Base-by-base conservation (phyloP, 1,139 yeast species). In the Blastobotrys indianensis region DNA sequence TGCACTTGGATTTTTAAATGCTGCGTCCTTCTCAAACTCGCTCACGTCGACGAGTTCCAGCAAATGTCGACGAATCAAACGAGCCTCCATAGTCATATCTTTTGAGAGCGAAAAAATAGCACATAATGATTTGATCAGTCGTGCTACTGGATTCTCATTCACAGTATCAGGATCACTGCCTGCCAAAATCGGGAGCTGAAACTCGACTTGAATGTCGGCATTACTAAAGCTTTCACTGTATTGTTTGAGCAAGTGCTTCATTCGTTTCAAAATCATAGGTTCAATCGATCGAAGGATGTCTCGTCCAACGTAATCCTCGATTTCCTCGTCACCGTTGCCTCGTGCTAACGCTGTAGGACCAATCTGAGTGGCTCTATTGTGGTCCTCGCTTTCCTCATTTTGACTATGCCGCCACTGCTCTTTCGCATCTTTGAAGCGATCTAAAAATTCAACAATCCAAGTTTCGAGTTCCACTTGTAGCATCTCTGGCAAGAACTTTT, bases 391-490 rank as follows among this genome's bases (percentile, higher is more conserved):
- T 13, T 72, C 73, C 13, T 67, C 37, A 4, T 38, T 42, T 16
- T 42, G 38, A 23, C 17, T 84, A n/a, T 16, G 37, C 32, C 33
- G 34, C 37, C 37, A 40, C 43, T 71, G 85, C 42, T 70, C 69
- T 29, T 49, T 38, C 13, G 52, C 46, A 48, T 79, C 78, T 36
- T 81, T 71, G 54, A 92, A 70, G 2, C 85, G 71, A 59, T 86
- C 94, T 56, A 90, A 66, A 58, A 86, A 82, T 51, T 87, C 78
- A 39, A 82, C 70, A 41, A 86, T 68, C 96, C 97, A 92, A 56
- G 83, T 94, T 45, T 82, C 85, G 68, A 92, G 87, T 60, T 94
- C 97, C 10, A 76, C 75, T 56, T 81, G 92, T 51, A 83, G 77
- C 17, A 87, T 75, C 1, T 73, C 63, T 0, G 99, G 97, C 45